These are phyloP conservation scores for Umbelopsis ramanniana DNA, from an alignment of 192 early-diverging fungal genomes.

Conservation along the genomic window DNA sequence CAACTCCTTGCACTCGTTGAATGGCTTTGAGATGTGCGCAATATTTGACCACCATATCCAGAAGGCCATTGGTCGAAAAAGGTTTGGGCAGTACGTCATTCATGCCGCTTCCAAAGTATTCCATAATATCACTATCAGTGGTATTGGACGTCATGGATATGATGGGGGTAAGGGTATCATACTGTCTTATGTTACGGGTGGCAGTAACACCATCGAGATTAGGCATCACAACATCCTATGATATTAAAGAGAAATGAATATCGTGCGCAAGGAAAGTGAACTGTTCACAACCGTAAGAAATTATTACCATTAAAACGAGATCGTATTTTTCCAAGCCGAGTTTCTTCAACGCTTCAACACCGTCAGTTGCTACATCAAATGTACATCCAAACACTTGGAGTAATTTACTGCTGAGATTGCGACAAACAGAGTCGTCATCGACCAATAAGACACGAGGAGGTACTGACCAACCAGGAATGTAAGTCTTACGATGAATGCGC, in stretches of 20 bases:
- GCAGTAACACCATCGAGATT: conserved; percentile 72
- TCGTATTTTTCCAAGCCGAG: conserved; percentile 70
- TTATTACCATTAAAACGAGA: conserved; percentile 69
- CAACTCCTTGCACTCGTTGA: conserved; percentile 33
- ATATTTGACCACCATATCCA: conserved; percentile 61
- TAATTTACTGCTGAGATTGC: conserved; percentile 53
- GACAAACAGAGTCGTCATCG: conserved; percentile 71
- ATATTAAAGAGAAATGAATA: conserved; percentile 5
- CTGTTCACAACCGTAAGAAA: background rate
- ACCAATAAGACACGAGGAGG: conserved; percentile 61
- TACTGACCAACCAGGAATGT: conserved; percentile 31
- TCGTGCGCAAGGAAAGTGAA: background rate
- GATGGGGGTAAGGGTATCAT: conserved; percentile 71
- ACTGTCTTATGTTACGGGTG: conserved; percentile 71
- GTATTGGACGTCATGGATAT: conserved; percentile 80
- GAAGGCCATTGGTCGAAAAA: conserved; percentile 56
- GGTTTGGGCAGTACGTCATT: conserved; percentile 77
- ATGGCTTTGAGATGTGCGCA: conserved; percentile 56
- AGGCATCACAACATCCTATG: conserved; percentile 74
- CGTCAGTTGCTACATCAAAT: conserved; percentile 72
- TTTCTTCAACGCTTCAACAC: conserved; percentile 68
- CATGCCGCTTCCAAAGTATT: conserved; percentile 73
- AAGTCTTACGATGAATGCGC: conserved; percentile 34
- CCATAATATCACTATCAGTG: conserved; percentile 65
- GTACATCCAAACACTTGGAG: conserved; percentile 70